Evolutionary conservation across 2,329 filamentous ascomycete species (phyloP).

Genomic region (Cytospora chrysosperma): DNA sequence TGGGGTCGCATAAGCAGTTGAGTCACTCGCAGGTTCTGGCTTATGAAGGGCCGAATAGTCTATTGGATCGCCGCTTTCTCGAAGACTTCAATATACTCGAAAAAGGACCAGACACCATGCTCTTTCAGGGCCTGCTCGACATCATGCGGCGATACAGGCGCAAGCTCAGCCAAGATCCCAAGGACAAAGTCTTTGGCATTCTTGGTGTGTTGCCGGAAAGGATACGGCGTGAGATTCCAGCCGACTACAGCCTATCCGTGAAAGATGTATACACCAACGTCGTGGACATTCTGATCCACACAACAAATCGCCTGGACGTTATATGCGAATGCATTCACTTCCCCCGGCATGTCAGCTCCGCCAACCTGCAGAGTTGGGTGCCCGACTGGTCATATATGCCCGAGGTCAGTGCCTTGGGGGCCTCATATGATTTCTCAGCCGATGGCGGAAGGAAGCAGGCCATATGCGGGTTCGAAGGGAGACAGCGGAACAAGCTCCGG

Average conservation of each 20-base stretch:
- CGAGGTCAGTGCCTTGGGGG: constrained; percentile 25
- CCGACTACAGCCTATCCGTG: constrained; percentile 34
- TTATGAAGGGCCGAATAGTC: neutral
- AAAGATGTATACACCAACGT: constrained; percentile 37
- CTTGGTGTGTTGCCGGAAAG: constrained; percentile 34
- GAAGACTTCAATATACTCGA: neutral
- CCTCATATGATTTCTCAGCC: constrained; percentile 28
- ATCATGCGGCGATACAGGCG: constrained; percentile 29
- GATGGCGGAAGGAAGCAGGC: constrained; percentile 23
- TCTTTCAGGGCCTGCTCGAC: constrained; percentile 26
- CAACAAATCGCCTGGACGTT: constrained; percentile 33
- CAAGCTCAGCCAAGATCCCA: constrained; percentile 33
- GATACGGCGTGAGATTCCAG: constrained; percentile 30
- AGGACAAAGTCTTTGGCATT: constrained; percentile 39
- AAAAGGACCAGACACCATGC: neutral
- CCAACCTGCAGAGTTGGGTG: constrained; percentile 35
- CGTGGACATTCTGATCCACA: constrained; percentile 33
- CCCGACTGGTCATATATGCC: constrained; percentile 38
- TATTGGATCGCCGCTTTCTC: neutral
- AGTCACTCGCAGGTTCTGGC: neutral
- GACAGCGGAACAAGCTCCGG: constrained; percentile 30
- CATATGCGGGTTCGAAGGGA: constrained; percentile 27
- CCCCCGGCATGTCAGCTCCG: constrained; percentile 28
- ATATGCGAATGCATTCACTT: constrained; percentile 38
- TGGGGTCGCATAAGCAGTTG: neutral